phyloP scores from a whole-genome alignment of 192 early-diverging fungal genomes.

The Coemansia javaensis region DNA sequence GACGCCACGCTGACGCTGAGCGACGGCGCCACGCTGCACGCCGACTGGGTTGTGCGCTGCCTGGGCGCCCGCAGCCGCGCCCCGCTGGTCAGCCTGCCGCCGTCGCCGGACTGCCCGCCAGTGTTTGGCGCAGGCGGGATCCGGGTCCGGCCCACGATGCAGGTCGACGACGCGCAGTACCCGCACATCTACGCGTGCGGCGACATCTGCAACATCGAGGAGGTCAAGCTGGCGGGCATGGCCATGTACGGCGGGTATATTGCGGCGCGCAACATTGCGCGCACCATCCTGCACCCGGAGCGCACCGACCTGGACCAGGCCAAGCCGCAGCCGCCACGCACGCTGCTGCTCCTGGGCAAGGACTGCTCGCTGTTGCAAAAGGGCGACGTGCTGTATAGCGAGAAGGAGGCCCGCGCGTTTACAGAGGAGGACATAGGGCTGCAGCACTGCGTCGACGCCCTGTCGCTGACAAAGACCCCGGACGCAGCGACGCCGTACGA shows the following conservation, averaged over 20 bases:
- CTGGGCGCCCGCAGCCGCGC: slow-evolving; percentile 9
- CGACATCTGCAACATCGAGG: slow-evolving; percentile 53
- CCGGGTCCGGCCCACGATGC: slow-evolving; percentile 61
- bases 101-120: background rate
- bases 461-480: too few relatives aligned
- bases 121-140: slow-evolving; percentile 14
- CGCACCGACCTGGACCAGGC: slow-evolving; percentile 7
- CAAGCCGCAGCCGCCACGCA: slow-evolving; percentile 13
- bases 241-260: slow-evolving; percentile 41
- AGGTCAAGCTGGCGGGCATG: slow-evolving; percentile 40
- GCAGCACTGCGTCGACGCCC: slow-evolving; percentile 4
- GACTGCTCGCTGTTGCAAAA: slow-evolving; percentile 23
- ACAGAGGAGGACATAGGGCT: slow-evolving; percentile 29
- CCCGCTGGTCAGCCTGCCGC: slow-evolving; percentile 4
- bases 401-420: slow-evolving; percentile 5
- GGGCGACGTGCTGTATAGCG: slow-evolving; percentile 30
- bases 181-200: slow-evolving; percentile 71
- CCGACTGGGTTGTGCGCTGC: slow-evolving; percentile 27
- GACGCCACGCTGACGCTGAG: slow-evolving; percentile 11
- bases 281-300: slow-evolving; percentile 1
- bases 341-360: slow-evolving; percentile 38
- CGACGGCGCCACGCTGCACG: slow-evolving; percentile 1
- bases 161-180: slow-evolving; percentile 54
- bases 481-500: too few relatives aligned
- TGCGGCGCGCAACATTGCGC: slow-evolving; percentile 35